Evolutionary conservation across 1,139 yeast species (phyloP).

Genomic region (Taphrina deformans): DNA sequence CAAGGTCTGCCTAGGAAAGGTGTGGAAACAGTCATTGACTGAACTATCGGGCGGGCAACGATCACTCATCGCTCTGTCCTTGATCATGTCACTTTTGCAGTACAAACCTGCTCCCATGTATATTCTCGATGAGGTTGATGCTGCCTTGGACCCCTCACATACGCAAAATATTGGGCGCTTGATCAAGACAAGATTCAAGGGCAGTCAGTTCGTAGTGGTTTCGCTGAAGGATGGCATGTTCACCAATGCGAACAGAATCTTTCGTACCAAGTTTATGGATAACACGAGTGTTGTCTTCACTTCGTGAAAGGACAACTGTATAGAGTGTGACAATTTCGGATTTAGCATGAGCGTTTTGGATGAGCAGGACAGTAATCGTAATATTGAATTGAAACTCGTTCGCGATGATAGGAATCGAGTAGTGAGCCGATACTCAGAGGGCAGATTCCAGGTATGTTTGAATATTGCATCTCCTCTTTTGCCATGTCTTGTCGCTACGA

Average conservation of each 20-base stretch:
- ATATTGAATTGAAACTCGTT: background rate
- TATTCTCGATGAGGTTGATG: slow-evolving; percentile 95
- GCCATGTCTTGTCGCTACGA: too few species aligned
- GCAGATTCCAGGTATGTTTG: too few species aligned
- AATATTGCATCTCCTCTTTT: too few species aligned
- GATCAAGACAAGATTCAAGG: slow-evolving; percentile 90
- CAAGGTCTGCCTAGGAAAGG: slow-evolving; percentile 82
- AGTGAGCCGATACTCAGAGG: too few species aligned
- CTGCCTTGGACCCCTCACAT: slow-evolving; percentile 94
- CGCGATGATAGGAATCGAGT: too few species aligned
- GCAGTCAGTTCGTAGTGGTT: slow-evolving; percentile 94
- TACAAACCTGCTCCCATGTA: slow-evolving; percentile 99
- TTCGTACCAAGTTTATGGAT: slow-evolving; percentile 90
- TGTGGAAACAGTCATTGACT: slow-evolving; percentile 94
- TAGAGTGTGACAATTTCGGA: background rate
- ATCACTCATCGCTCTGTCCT: slow-evolving; percentile 83
- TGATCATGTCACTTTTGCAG: slow-evolving; percentile 77
- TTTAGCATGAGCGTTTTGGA: background rate
- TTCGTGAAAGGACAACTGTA: background rate
- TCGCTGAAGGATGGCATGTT: slow-evolving; percentile 98
- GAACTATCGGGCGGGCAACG: slow-evolving; percentile 98
- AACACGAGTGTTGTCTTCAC: slow-evolving; percentile 81
- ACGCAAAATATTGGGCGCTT: slow-evolving; percentile 97
- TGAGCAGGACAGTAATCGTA: background rate
- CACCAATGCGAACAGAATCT: slow-evolving; percentile 91